Conservation (phyloP, 2,329 filamentous ascomycete genomes). For the Elsinoe perseae region DNA sequence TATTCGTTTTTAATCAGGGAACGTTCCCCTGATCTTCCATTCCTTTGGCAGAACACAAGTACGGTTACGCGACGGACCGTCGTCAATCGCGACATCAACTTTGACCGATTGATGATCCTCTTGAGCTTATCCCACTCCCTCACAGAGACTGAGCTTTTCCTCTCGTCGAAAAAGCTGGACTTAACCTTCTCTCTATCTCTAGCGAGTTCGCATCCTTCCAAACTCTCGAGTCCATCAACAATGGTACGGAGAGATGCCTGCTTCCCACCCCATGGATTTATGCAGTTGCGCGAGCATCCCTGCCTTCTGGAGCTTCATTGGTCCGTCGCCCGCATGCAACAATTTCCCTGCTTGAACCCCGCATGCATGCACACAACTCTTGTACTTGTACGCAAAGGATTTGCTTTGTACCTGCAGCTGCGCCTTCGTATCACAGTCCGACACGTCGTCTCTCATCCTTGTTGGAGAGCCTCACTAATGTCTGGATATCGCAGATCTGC, state of each 20-base stretch:
- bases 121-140: not conserved
- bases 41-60: not conserved
- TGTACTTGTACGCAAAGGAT: constrained; percentile 3
- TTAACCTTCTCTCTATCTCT: not conserved
- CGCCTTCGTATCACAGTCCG: not conserved
- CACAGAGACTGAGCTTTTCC: not conserved
- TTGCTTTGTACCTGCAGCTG: constrained; percentile 3
- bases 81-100: constrained; percentile 11
- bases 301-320: constrained; percentile 4
- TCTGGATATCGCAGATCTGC: constrained; percentile 87
- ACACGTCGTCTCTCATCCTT: constrained; percentile 18
- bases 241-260: not conserved
- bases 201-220: constrained; percentile 4
- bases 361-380: constrained; percentile 2
- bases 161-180: not conserved
- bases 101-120: constrained; percentile 7
- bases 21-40: constrained; percentile 9
- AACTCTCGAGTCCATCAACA: not conserved
- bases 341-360: constrained; percentile 8
- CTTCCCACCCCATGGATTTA: constrained; percentile 5
- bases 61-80: constrained; percentile 8
- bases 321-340: not conserved
- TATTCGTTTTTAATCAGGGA: not conserved
- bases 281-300: not conserved
- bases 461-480: constrained; percentile 37